Evolutionary conservation across 371 early-diverging fungal genomes (phyloP).

Genomic region (Blakeslea trispora): DNA sequence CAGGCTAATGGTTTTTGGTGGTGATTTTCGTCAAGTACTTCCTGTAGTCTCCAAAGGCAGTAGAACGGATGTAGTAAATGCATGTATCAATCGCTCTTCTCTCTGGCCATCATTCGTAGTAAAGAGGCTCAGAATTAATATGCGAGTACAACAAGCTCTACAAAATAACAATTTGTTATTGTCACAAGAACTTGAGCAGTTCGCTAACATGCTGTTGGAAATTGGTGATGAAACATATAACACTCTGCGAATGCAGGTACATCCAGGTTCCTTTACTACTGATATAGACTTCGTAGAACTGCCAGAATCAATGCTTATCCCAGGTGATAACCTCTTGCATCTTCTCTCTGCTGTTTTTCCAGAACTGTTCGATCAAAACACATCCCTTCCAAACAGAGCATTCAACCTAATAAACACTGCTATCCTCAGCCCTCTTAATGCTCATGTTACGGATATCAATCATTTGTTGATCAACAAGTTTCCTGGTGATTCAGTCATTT

Average conservation of each 20-base stretch:
- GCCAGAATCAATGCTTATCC: too few relatives aligned
- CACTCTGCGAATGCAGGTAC: too few relatives aligned
- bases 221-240: constrained; percentile 3
- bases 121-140: too few relatives aligned
- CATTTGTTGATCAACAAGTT: neutral
- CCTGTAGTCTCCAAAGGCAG: constrained; percentile 20
- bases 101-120: constrained; percentile 1
- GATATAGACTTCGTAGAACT: too few relatives aligned
- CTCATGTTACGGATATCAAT: constrained; percentile 4
- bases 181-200: constrained; percentile 4
- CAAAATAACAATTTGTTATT: neutral
- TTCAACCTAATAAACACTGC: neutral
- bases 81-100: constrained; percentile 13
- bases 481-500: neutral
- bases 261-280: too few relatives aligned
- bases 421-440: constrained; percentile 3
- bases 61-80: constrained; percentile 7
- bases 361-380: too few relatives aligned
- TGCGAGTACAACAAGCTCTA: constrained; percentile 12
- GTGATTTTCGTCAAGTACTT: constrained; percentile 25
- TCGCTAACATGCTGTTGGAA: constrained; percentile 7
- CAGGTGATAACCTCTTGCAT: too few relatives aligned
- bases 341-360: too few relatives aligned
- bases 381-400: too few relatives aligned
- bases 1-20: constrained; percentile 24